Evolutionary conservation across 192 early-diverging fungal species (phyloP).

Genomic region (Coemansia sp.): DNA sequence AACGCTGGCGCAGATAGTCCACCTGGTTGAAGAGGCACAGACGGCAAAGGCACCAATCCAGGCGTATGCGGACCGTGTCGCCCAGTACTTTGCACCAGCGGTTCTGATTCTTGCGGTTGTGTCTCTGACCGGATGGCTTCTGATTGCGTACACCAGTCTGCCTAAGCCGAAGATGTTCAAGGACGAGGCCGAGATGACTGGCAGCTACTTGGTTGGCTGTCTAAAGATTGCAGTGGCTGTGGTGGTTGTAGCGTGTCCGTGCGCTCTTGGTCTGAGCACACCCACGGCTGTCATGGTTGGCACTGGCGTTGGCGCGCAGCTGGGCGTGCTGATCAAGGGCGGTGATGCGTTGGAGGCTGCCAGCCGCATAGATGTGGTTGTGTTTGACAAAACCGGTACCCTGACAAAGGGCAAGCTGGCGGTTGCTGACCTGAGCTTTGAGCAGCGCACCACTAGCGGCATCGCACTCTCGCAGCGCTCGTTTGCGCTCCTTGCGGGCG

Average conservation of each 20-base stretch:
- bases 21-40: constrained; percentile 91
- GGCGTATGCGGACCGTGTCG: constrained; percentile 83
- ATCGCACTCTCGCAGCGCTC: constrained; percentile 46
- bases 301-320: constrained; percentile 91
- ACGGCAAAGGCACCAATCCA: constrained; percentile 95
- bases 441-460: constrained; percentile 12
- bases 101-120: constrained; percentile 72
- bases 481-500: constrained; percentile 68
- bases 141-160: constrained; percentile 56
- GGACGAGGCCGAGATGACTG: constrained; percentile 53
- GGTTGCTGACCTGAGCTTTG: constrained; percentile 58
- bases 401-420: constrained; percentile 76
- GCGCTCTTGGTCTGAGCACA: constrained; percentile 92
- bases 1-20: constrained; percentile 87
- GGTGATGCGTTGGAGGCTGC: constrained; percentile 83
- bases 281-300: constrained; percentile 99
- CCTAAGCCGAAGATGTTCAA: constrained; percentile 53
- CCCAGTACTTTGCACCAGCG: constrained; percentile 88
- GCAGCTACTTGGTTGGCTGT: constrained; percentile 74
- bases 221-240: constrained; percentile 92
- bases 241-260: constrained; percentile 96
- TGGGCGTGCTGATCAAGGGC: constrained; percentile 96
- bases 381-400: constrained; percentile 99
- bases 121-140: constrained; percentile 80
- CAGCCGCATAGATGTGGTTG: constrained; percentile 76